Percentiles rank a stretch among this genome's conserved stretches.
These are phyloP conservation scores for Gautieria morchelliformis DNA, from an alignment of 768 basidiomycete species.

Conservation along the genomic window DNA sequence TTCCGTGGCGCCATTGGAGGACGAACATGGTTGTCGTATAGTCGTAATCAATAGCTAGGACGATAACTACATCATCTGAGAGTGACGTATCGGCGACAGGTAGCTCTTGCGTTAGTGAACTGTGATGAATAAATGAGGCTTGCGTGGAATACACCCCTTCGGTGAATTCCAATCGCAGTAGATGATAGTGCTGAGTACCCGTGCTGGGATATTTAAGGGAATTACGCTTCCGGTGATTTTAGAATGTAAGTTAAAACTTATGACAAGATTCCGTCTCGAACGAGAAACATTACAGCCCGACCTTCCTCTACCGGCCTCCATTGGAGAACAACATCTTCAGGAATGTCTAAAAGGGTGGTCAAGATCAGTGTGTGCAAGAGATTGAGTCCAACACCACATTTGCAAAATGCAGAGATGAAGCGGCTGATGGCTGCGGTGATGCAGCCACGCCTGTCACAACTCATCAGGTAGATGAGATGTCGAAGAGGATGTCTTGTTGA, in stretches of 20 bases:
- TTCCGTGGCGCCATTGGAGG: slow-evolving; percentile 4
- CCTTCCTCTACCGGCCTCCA: slow-evolving; percentile 8
- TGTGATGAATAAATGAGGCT: too few relatives aligned
- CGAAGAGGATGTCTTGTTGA: not conserved
- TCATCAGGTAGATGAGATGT: not conserved
- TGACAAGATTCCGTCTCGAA: slow-evolving; percentile 3
- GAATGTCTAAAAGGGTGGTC: too few relatives aligned
- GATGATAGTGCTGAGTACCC: too few relatives aligned
- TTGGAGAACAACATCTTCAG: slow-evolving; percentile 5
- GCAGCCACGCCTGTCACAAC: not conserved
- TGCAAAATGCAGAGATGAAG: not conserved
- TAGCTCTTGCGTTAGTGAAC: too few relatives aligned
- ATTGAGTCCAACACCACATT: not conserved
- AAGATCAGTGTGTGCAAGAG: too few relatives aligned
- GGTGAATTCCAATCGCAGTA: too few relatives aligned
- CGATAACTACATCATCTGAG: too few relatives aligned
- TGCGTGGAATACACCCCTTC: too few relatives aligned
- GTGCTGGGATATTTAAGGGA: too few relatives aligned
- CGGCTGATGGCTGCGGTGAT: not conserved
- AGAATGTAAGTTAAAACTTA: not conserved
- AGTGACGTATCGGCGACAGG: too few relatives aligned
- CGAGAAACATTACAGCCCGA: slow-evolving; percentile 7
- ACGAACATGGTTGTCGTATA: too few relatives aligned
- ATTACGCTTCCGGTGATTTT: not conserved
- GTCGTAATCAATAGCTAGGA: too few relatives aligned